These are phyloP conservation scores for Lentinula raphanica DNA, from an alignment of 768 basidiomycete genomes.

Conservation along the genomic window DNA sequence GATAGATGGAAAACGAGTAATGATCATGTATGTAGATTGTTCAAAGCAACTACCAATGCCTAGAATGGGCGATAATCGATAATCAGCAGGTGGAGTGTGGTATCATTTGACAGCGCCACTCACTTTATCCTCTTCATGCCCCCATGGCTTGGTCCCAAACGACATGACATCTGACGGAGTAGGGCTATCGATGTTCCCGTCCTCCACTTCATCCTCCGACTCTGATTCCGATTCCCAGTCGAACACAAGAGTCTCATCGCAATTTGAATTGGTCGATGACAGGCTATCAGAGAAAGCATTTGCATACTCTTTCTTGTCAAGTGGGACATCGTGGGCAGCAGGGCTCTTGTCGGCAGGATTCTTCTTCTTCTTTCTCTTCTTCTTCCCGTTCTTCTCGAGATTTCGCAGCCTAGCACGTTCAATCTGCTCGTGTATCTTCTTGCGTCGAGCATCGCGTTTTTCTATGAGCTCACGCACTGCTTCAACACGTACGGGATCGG, in stretches of 20 bases:
- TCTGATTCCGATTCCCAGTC: slow-evolving; percentile 5
- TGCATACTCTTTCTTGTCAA: too few relatives aligned
- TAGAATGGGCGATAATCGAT: not conserved
- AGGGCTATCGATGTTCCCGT: slow-evolving; percentile 21
- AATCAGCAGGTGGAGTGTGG: not conserved
- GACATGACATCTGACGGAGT: slow-evolving; percentile 30
- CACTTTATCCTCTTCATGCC: slow-evolving; percentile 33
- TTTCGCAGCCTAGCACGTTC: not conserved
- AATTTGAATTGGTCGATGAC: not conserved
- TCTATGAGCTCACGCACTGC: not conserved
- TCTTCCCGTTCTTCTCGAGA: not conserved
- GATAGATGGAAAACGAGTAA: not conserved
- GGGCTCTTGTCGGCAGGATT: not conserved
- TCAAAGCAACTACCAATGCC: not conserved
- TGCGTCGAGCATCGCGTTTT: not conserved
- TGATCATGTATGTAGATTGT: not conserved
- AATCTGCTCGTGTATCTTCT: not conserved
- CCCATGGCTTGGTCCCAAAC: slow-evolving; percentile 41
- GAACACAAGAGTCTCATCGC: not conserved
- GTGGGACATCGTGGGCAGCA: not conserved
- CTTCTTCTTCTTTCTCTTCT: not conserved
- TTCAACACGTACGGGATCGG: not conserved
- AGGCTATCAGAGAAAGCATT: not conserved
- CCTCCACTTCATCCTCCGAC: slow-evolving; percentile 4
- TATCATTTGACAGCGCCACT: slow-evolving; percentile 11